Evolutionary conservation across 306 rosid genomes (phyloP).

Genomic region (Trichosanthes cucumerina): DNA sequence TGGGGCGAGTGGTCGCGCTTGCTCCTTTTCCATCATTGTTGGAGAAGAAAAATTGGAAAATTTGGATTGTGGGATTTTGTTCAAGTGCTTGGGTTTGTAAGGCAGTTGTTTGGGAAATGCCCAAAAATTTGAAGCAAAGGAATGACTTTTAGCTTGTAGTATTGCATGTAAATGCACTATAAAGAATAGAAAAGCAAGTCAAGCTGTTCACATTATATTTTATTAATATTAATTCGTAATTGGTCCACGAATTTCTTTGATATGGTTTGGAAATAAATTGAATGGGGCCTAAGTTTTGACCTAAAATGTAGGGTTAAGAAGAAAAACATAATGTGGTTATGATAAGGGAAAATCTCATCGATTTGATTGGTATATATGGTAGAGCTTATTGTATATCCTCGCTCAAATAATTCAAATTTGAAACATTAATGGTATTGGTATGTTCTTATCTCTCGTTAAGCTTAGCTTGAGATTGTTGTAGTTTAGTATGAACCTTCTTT

Average conservation of each 20-base stretch:
- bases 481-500: no score
- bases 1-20: conserved; percentile 38
- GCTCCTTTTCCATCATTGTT: conserved; percentile 26
- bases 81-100: background rate
- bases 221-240: background rate
- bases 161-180: background rate
- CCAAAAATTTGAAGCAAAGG: background rate
- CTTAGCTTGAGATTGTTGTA: no score
- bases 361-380: no score
- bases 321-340: no score
- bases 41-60: background rate
- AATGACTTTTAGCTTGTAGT: background rate
- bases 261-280: background rate
- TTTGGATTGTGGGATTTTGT: background rate
- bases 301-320: background rate
- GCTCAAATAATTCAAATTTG: no score
- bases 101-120: background rate
- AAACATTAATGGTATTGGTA: no score
- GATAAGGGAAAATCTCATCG: no score
- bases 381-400: no score
- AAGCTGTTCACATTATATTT: background rate
- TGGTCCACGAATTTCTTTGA: background rate
- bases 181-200: background rate
- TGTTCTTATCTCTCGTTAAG: no score
- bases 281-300: background rate